Base-by-base conservation (phyloP, 805 yeast genomes). In the Cyberlindnera lachancei region DNA sequence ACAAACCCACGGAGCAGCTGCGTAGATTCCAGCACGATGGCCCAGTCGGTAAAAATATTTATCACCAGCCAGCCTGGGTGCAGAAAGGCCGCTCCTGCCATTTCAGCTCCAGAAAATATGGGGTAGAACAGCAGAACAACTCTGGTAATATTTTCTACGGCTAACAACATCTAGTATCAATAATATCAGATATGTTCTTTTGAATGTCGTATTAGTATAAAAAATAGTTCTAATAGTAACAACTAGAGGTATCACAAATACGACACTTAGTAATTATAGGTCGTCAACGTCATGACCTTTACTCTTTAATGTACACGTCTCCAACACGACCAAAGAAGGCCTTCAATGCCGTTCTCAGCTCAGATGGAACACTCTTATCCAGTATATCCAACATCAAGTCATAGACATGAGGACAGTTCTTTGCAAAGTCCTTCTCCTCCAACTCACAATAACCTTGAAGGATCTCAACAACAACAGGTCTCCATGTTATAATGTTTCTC, bases 381-480 rank as follows among this genome's bases (percentile, higher is more conserved):
- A 83, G 64, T 29, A 81, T 63, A 33, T 62, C 63, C 50, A 81
- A 57, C 20, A 79, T 74, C 31, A 75, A 59, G 21, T 64, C 66
- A 55, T 79, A 82, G 61, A 80, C 70, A 14, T 55, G 63, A 0
- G 85, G 75, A 45, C 82, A 68, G 47, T 73, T 65, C 32, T 55
- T 55, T 22, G 53, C 53, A 53, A 85, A 86, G 54, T 86, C 94
- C 2, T 61, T 72, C 31, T 77, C 83, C 45, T 81, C 83, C 43
- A 92, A 68, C 49, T 78, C 83, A 29, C 75, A 73, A 48, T 79
- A 80, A 3, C 95, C 96, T 53, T 82, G 87, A 41, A 80, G 62
- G 16, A 92, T 81, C 53, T 83, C 95, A 21, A 84, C 80, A 24
- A 90, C 86, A 14, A 92, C 96, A 0, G 97, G 96, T 47, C 82